These are phyloP conservation scores for Mycena belliarum DNA, from an alignment of 768 basidiomycete species.

Conservation along the genomic window DNA sequence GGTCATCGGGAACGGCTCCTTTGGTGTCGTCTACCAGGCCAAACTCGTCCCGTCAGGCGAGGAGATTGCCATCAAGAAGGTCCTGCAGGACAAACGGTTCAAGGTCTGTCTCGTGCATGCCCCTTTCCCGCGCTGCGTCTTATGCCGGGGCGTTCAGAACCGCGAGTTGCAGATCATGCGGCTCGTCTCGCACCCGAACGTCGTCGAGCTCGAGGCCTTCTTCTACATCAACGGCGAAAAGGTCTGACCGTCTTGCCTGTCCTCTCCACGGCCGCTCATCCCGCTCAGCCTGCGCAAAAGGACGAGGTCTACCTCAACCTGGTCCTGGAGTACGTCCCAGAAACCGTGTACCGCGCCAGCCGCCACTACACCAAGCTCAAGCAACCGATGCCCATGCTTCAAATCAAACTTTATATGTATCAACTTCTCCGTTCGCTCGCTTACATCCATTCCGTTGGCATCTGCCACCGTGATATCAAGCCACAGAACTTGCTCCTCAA, in stretches of 20 bases:
- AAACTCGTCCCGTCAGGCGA: conserved; percentile 74
- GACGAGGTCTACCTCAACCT: conserved; percentile 99
- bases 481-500: conserved; percentile 98
- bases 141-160: conserved; percentile 64
- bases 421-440: conserved; percentile 97
- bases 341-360: conserved; percentile 98
- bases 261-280: conserved; percentile 5
- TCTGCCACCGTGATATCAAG: conserved; percentile 99
- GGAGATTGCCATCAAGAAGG: conserved; percentile 99
- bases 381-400: conserved; percentile 99
- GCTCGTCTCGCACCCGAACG: conserved; percentile 94
- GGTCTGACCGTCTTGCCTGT: conserved; percentile 44
- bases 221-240: conserved; percentile 99
- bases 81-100: conserved; percentile 99
- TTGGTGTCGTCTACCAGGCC: conserved; percentile 98
- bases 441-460: conserved; percentile 99
- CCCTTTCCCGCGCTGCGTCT: not conserved
- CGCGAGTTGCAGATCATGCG: conserved; percentile 99
- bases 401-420: conserved; percentile 99
- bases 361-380: conserved; percentile 99
- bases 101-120: conserved; percentile 75
- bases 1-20: conserved; percentile 98
- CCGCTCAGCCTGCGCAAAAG: conserved; percentile 58
- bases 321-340: conserved; percentile 98
- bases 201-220: conserved; percentile 95